Evolutionary conservation across 2,329 filamentous ascomycete species (phyloP), one percentile per base, ranked within the genome.

Genomic region (Fusarium luffae): DNA sequence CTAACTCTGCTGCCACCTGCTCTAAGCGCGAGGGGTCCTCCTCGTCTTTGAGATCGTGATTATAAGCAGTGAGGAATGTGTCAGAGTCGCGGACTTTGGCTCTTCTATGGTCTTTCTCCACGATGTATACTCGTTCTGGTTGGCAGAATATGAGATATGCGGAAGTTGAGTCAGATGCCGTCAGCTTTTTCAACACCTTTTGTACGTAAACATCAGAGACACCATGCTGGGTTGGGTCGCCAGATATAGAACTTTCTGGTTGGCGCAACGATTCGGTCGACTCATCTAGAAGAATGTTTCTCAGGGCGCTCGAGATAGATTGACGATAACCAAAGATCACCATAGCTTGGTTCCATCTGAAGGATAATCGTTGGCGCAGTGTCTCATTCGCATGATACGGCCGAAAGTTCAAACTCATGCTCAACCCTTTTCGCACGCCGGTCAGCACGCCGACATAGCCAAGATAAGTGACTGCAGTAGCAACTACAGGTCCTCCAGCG

Each of bases 391-490:
- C 72, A 56, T 82, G 80, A 18, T 74, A 70, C 2, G 79, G 77
- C 13, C 82, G 78, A 42, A 82, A 82, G 69, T 86, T 86, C n/a
- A 86, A 73, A 48, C 82, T 85, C 51, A 84, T 74, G 47, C 84
- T 86, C 21, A 86, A 69, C 0, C 79, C 79, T 48, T 75, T 76
- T 18, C 82, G 75, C 7, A 86, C 83, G 0, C 83, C 84, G 0
- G 84, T 86, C 50, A 86, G 65, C 1, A 84, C 79, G 2, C 85
- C 84, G 11, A 85, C 80, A 50, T 84, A 86, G 6, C 84, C 84
- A 27, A 84, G 79, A 60, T 86, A 86, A 0, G 82, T 84, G 37
- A 86, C 76, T 18, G 79, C 82, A 0, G 80, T 82, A 2, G 84
- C 84, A 11, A 85, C 50, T 4, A 84, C 78, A 0, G 78, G 74